Evolutionary conservation across 805 yeast species (phyloP).

Genomic region (Pichia eremophila): DNA sequence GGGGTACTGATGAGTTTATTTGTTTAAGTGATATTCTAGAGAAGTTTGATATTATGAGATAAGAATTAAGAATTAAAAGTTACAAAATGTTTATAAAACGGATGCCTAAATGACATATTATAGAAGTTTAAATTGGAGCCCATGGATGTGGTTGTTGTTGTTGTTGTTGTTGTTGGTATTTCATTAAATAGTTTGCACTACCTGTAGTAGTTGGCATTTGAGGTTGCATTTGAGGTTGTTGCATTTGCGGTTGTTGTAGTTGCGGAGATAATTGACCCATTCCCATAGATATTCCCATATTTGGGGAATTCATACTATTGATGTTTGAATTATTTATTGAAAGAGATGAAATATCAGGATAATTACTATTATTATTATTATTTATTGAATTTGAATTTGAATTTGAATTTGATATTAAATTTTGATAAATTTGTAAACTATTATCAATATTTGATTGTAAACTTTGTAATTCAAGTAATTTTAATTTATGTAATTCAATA

Average conservation of each 20-base stretch:
- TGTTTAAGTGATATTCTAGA: not conserved
- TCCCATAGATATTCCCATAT: no score
- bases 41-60: not conserved
- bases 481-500: constrained; percentile 67
- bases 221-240: no score
- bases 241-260: not conserved
- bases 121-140: not conserved
- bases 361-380: constrained; percentile 10
- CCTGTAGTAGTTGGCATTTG: constrained; percentile 3
- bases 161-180: not conserved
- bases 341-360: constrained; percentile 9
- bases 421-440: constrained; percentile 64
- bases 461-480: constrained; percentile 67
- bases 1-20: not conserved
- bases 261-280: not conserved
- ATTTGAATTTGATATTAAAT: constrained; percentile 28
- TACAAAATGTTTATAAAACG: no score
- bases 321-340: no score
- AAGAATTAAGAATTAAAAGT: no score
- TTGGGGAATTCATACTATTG: no score
- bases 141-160: not conserved
- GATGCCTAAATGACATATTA: no score
- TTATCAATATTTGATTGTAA: constrained; percentile 61
- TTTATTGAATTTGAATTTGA: constrained; percentile 11
- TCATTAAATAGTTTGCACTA: not conserved